Conservation (phyloP, 2,329 filamentous ascomycete species). For the Trichophyton verrucosum region DNA sequence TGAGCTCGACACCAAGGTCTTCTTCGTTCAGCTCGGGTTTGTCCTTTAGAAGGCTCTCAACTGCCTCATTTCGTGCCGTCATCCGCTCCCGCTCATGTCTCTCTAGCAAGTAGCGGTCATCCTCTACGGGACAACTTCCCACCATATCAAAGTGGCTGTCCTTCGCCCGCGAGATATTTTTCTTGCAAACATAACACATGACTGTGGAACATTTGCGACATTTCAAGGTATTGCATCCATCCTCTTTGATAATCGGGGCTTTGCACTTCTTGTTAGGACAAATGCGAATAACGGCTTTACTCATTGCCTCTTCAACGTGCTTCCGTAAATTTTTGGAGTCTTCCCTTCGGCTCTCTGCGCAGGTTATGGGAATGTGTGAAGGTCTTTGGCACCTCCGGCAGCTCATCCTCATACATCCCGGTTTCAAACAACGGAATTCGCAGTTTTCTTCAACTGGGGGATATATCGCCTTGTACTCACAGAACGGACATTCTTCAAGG, state of each 20-base stretch:
- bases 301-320: conserved; percentile 73
- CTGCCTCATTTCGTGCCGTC: conserved; percentile 46
- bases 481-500: conserved; percentile 68
- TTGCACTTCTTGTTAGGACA: conserved; percentile 49
- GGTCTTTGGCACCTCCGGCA: conserved; percentile 56
- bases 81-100: conserved; percentile 29
- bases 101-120: too few relatives aligned
- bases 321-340: conserved; percentile 49
- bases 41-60: conserved; percentile 43
- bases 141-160: conserved; percentile 54
- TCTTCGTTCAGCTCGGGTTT: conserved; percentile 51
- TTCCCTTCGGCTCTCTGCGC: conserved; percentile 52
- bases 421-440: conserved; percentile 60
- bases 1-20: conserved; percentile 45
- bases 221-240: conserved; percentile 73
- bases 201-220: conserved; percentile 46
- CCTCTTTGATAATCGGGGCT: conserved; percentile 66
- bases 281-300: conserved; percentile 59
- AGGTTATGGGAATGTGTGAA: conserved; percentile 61
- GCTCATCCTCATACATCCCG: conserved; percentile 50
- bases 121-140: not conserved
- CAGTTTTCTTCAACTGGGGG: conserved; percentile 53
- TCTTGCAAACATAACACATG: conserved; percentile 52
- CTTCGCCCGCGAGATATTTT: conserved; percentile 41
- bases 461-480: conserved; percentile 64